Conservation (phyloP, 257 asterid genomes). For the Ajuga chamaepitys region DNA sequence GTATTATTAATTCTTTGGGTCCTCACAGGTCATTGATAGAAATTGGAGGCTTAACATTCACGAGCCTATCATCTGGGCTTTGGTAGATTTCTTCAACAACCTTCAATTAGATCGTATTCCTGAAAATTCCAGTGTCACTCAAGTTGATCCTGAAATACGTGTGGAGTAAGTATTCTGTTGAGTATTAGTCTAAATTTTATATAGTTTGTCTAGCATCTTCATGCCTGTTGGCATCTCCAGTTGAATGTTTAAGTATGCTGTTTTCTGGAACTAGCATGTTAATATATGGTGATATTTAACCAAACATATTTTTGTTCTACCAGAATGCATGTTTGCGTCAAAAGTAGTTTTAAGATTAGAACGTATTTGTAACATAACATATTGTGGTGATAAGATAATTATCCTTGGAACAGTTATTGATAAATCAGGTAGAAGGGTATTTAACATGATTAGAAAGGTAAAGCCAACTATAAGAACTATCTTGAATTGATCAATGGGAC, state of each 20-base stretch:
- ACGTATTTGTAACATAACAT: not conserved
- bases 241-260: not conserved
- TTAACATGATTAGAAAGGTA: not conserved
- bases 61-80: slow-evolving; percentile 96
- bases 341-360: not conserved
- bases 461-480: not conserved
- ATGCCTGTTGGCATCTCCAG: not conserved
- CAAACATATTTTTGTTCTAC: not conserved
- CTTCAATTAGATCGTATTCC: slow-evolving; percentile 81
- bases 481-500: not conserved
- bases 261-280: not conserved
- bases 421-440: not conserved
- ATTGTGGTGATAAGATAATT: not conserved
- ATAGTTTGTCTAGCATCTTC: not conserved
- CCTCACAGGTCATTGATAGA: slow-evolving; percentile 67
- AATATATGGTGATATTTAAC: not conserved
- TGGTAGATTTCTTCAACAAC: slow-evolving; percentile 70
- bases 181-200: not conserved
- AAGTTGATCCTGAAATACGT: slow-evolving; percentile 98
- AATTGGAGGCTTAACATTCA: slow-evolving; percentile 89
- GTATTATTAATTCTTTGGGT: slow-evolving; percentile 13
- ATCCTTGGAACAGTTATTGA: not conserved
- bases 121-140: slow-evolving; percentile 63
- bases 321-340: not conserved
- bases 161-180: slow-evolving; percentile 57